These are phyloP conservation scores for Penicillium vulpinum DNA, from an alignment of 2,329 filamentous ascomycete genomes.

Conservation along the genomic window DNA sequence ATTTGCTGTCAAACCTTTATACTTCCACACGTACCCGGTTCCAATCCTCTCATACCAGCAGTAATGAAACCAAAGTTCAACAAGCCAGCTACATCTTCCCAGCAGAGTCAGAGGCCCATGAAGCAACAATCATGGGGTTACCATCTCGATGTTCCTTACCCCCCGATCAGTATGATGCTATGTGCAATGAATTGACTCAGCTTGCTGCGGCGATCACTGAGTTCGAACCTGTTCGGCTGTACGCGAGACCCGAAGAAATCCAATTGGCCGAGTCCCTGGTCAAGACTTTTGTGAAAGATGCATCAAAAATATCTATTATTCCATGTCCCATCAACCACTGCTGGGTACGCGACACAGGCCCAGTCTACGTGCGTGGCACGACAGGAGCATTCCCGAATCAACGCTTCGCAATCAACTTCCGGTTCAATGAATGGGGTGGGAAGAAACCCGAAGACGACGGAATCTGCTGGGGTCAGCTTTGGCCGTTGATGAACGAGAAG, in stretches of 20 bases:
- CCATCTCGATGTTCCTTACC: slow-evolving; percentile 7
- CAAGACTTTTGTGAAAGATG: slow-evolving; percentile 4
- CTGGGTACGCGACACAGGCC: slow-evolving; percentile 26
- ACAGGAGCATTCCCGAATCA: slow-evolving; percentile 12
- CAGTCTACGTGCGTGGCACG: slow-evolving; percentile 21
- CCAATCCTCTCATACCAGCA: not conserved
- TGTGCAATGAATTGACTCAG: slow-evolving; percentile 16
- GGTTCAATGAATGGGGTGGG: slow-evolving; percentile 28
- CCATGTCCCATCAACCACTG: slow-evolving; percentile 22
- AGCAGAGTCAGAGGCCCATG: slow-evolving; percentile 12
- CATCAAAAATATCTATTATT: slow-evolving; percentile 14
- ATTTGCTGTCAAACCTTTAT: not conserved
- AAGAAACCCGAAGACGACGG: slow-evolving; percentile 18
- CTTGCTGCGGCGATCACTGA: slow-evolving; percentile 19
- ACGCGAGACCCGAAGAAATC: slow-evolving; percentile 21
- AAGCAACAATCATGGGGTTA: slow-evolving; percentile 10
- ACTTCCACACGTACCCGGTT: not conserved
- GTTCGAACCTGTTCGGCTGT: slow-evolving; percentile 28
- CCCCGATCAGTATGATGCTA: slow-evolving; percentile 4
- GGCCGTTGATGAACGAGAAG: slow-evolving; percentile 15
- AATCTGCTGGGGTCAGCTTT: slow-evolving; percentile 13
- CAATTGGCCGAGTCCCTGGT: slow-evolving; percentile 13
- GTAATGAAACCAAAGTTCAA: not conserved
- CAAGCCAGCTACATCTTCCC: slow-evolving; percentile 9
- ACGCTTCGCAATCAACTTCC: slow-evolving; percentile 21